A percentile compares a stretch with the other conserved stretches of the same genome.
Evolutionary conservation across 2,329 filamentous ascomycete genomes (phyloP).

Genomic region (Aspergillus neotritici): DNA sequence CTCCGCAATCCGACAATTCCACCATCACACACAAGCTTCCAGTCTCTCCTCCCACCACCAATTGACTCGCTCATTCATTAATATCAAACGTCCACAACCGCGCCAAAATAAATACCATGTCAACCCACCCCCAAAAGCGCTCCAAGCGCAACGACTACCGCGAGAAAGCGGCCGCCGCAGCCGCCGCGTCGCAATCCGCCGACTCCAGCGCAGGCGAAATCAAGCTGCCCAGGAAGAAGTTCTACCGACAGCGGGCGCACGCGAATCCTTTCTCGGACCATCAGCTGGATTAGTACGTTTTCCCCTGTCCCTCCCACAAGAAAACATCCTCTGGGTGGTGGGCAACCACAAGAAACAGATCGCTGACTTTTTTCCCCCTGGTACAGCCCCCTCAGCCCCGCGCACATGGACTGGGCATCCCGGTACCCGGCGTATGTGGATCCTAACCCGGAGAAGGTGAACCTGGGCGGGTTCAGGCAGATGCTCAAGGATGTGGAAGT

Average conservation of each 20-base stretch:
- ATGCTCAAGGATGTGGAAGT: slow-evolving; percentile 73
- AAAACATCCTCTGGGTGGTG: neutral
- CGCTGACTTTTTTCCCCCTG: too few relatives aligned
- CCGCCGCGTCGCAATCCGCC: slow-evolving; percentile 15
- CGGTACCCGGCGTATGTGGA: slow-evolving; percentile 71
- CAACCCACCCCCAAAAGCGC: slow-evolving; percentile 49
- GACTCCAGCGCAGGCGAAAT: slow-evolving; percentile 33
- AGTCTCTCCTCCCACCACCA: too few relatives aligned
- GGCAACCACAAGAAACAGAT: too few relatives aligned
- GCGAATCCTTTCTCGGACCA: slow-evolving; percentile 98
- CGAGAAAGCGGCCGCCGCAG: slow-evolving; percentile 38
- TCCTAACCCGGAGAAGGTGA: slow-evolving; percentile 30
- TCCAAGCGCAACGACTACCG: slow-evolving; percentile 64
- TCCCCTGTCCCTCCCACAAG: neutral
- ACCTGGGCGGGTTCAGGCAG: slow-evolving; percentile 29
- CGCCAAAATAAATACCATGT: slow-evolving; percentile 14
- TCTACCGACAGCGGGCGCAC: slow-evolving; percentile 92
- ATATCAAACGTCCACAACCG: too few relatives aligned
- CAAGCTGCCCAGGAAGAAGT: slow-evolving; percentile 83
- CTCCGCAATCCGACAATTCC: too few relatives aligned
- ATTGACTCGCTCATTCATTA: too few relatives aligned
- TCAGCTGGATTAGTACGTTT: slow-evolving; percentile 71
- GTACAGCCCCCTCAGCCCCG: slow-evolving; percentile 67
- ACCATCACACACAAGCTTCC: too few relatives aligned
- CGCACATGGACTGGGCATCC: slow-evolving; percentile 83